Conservation (phyloP, 495 filamentous ascomycete species). For the Lophiostoma macrostomum region DNA sequence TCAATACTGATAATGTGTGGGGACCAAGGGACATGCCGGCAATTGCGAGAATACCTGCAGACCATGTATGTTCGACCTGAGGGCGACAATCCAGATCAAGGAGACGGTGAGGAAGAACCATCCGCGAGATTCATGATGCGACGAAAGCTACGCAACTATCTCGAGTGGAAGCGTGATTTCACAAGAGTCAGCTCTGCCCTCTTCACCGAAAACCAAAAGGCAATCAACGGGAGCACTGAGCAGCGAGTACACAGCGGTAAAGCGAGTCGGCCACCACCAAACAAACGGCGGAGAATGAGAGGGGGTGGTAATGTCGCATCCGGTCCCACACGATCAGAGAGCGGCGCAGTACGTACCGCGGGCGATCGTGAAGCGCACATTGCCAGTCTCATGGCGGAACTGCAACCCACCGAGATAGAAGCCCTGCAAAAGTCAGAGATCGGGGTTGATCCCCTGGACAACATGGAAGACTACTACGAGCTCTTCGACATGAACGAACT, state of each 20-base stretch:
- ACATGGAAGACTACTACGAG: constrained; percentile 83
- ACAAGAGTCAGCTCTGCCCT: constrained; percentile 74
- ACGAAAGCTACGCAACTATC: constrained; percentile 77
- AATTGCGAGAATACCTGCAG: constrained; percentile 86
- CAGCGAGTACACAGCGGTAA: constrained; percentile 46
- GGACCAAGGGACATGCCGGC: constrained; percentile 81
- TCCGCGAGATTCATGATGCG: constrained; percentile 88
- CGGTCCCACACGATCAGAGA: constrained; percentile 54
- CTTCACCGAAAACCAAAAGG: constrained; percentile 75
- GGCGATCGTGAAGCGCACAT: constrained; percentile 79
- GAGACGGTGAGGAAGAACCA: constrained; percentile 52
- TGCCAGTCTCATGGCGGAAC: constrained; percentile 59
- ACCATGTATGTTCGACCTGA: constrained; percentile 76
- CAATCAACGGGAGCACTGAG: constrained; percentile 61
- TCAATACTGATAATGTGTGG: constrained; percentile 94
- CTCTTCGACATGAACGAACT: constrained; percentile 90
- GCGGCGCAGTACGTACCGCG: constrained; percentile 69
- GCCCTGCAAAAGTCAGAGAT: constrained; percentile 68
- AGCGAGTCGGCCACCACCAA: constrained; percentile 67
- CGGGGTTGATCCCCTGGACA: constrained; percentile 73
- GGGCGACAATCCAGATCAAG: constrained; percentile 39
- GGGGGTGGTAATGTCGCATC: constrained; percentile 65
- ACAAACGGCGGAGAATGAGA: constrained; percentile 85
- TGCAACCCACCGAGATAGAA: constrained; percentile 65
- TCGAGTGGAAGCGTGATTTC: constrained; percentile 89